Conservation (phyloP, 179 eudicot genomes). For the Silene noctiflora region DNA sequence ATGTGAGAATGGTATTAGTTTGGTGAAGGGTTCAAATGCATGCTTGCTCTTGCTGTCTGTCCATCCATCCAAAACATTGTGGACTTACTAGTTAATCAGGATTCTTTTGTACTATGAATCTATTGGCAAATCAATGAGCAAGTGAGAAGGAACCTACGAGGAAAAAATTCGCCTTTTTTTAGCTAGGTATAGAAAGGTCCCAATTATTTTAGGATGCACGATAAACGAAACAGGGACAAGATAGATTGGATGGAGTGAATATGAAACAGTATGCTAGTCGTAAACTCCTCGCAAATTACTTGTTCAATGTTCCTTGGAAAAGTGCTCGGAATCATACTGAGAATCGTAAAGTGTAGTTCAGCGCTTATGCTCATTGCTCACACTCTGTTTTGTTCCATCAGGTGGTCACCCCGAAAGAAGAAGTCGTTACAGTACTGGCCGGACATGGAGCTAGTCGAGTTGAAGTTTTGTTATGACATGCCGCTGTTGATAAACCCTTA, state of each 20-base stretch:
- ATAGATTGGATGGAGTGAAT: too few relatives aligned
- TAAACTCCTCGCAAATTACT: background rate
- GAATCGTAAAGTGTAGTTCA: background rate
- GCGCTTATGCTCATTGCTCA: background rate
- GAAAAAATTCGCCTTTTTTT: background rate
- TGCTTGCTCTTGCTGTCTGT: background rate
- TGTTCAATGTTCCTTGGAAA: background rate
- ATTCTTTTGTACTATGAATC: background rate
- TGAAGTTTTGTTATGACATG: constrained; percentile 7
- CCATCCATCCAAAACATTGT: background rate
- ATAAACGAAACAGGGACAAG: too few relatives aligned
- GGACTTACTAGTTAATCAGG: background rate
- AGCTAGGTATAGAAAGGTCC: too few relatives aligned
- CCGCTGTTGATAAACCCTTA: background rate
- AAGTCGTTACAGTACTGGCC: constrained; percentile 46
- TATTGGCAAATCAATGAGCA: background rate
- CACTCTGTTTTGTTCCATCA: constrained; percentile 11
- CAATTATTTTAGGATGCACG: too few relatives aligned
- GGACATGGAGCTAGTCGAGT: constrained; percentile 38
- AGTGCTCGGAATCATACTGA: background rate
- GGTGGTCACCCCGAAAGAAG: constrained; percentile 48
- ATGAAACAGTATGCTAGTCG: too few relatives aligned
- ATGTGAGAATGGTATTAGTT: background rate
- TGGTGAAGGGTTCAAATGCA: background rate
- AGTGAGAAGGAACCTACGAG: background rate